Percentiles rank a stretch among this genome's conserved stretches.
Conservation (phyloP, 768 basidiomycete species). For the Fibroporia radiculosa region DNA sequence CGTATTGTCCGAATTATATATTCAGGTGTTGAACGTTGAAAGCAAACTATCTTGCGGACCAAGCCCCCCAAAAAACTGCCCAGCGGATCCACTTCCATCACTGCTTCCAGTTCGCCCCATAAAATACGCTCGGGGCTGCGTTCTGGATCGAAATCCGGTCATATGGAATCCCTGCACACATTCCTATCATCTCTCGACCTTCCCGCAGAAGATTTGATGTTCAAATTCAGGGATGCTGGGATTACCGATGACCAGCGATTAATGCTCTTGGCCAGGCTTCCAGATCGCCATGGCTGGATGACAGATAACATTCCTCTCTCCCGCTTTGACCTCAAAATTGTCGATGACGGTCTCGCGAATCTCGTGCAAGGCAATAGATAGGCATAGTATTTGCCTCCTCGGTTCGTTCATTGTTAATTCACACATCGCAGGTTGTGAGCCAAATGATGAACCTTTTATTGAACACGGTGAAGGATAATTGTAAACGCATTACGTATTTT, state of each 20-base stretch:
- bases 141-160: too few relatives aligned
- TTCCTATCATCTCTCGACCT: conserved; percentile 1
- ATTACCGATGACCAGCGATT: conserved; percentile 2
- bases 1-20: neutral
- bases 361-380: neutral
- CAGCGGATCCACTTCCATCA: neutral
- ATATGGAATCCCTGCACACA: neutral
- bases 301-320: neutral
- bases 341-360: neutral
- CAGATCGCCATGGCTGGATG: neutral
- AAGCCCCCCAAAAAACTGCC: too few relatives aligned
- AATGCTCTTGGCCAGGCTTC: neutral
- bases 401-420: too few relatives aligned
- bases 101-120: neutral
- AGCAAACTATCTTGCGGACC: too few relatives aligned
- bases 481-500: neutral
- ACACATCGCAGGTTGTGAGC: too few relatives aligned
- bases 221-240: neutral
- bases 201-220: neutral
- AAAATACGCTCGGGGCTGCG: too few relatives aligned
- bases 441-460: neutral
- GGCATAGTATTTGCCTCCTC: too few relatives aligned
- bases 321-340: neutral
- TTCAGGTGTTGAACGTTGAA: too few relatives aligned
- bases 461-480: neutral